phyloP scores from a whole-genome alignment of 306 rosid species.

The Glycine tomentella region DNA sequence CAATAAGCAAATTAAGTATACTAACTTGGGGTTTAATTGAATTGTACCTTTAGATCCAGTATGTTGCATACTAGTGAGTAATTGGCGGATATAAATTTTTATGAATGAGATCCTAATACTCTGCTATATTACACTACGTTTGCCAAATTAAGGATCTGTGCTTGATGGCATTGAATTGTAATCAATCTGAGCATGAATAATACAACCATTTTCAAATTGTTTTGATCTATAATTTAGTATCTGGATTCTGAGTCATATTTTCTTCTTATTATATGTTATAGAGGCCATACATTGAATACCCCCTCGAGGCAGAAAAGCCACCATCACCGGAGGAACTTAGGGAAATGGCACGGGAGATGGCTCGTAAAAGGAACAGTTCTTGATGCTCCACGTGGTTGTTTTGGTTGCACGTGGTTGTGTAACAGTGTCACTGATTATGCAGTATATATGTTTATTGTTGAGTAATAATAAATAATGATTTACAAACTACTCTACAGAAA shows the following conservation, averaged over 20 bases:
- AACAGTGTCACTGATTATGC: not conserved
- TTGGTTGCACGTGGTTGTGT: not conserved
- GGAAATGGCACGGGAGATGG: slow-evolving; percentile 50
- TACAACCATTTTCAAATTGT: slow-evolving; percentile 12
- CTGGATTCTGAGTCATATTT: not conserved
- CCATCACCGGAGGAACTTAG: slow-evolving; percentile 84
- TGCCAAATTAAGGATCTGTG: not conserved
- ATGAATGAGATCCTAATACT: not conserved
- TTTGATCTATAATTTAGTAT: not conserved
- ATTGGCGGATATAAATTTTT: not conserved
- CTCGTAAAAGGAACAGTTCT: slow-evolving; percentile 63
- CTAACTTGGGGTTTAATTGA: not conserved
- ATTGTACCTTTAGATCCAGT: not conserved
- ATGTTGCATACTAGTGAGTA: not conserved
- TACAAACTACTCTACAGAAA: no score
- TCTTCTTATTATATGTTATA: slow-evolving; percentile 38
- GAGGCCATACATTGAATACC: slow-evolving; percentile 78
- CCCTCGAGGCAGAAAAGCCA: slow-evolving; percentile 75
- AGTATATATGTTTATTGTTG: not conserved
- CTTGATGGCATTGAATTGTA: not conserved
- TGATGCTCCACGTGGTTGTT: slow-evolving; percentile 35
- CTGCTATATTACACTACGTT: not conserved
- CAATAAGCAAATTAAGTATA: not conserved
- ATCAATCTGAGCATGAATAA: not conserved
- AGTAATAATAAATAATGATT: slow-evolving; percentile 24